These are phyloP conservation scores for Pichia deserticola DNA, from an alignment of 805 yeast genomes.

Conservation along the genomic window DNA sequence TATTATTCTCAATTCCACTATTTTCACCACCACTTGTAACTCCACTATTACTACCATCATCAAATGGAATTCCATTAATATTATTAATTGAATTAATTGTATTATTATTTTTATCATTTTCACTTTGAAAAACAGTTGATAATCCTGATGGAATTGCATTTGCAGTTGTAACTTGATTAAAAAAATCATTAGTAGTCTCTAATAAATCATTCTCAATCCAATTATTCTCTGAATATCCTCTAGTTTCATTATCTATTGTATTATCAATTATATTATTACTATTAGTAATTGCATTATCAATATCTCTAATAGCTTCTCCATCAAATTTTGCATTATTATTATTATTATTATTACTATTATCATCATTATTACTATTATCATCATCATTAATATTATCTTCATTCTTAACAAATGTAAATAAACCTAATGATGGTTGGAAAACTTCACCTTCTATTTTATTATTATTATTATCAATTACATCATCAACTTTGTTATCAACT, in stretches of 20 bases:
- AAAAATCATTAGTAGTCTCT: conserved; percentile 7
- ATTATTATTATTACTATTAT: neutral
- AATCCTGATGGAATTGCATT: conserved; percentile 27
- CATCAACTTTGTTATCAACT: neutral
- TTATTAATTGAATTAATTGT: neutral
- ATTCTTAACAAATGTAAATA: conserved; percentile 3
- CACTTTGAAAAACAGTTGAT: conserved; percentile 24
- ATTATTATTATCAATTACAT: neutral
- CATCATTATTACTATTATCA: neutral
- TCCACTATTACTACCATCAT: neutral
- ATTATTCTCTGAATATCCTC: neutral
- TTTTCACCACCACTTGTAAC: neutral
- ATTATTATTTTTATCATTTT: conserved; percentile 4
- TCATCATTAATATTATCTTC: neutral
- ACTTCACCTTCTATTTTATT: neutral
- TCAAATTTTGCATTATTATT: neutral
- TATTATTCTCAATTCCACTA: neutral
- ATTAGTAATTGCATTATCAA: neutral
- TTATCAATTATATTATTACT: neutral
- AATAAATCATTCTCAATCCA: conserved; percentile 2
- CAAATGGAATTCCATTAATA: neutral
- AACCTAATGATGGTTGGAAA: conserved; percentile 6
- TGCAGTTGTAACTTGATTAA: conserved; percentile 5
- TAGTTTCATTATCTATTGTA: neutral
- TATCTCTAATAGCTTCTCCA: neutral